phyloP scores from a whole-genome alignment of 768 basidiomycete species.

The Naganishia vishniacii region DNA sequence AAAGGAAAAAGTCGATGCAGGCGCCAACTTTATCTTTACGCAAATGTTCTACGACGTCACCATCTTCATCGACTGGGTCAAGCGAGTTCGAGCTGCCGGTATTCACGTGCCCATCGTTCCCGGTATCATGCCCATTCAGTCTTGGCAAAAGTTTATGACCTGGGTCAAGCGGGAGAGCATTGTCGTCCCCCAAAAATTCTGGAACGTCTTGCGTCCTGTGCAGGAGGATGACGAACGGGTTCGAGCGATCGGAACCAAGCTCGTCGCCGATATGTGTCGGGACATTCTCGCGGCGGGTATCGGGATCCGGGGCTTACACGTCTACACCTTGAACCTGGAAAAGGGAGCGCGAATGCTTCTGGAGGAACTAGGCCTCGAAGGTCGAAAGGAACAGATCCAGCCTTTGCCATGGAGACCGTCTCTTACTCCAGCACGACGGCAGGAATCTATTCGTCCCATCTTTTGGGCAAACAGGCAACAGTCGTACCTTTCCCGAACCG shows the following conservation, averaged over 20 bases:
- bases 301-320: constrained; percentile 83
- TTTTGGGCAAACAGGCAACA: constrained; percentile 98
- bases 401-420: constrained; percentile 98
- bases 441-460: constrained; percentile 91
- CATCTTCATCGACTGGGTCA: constrained; percentile 87
- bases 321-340: constrained; percentile 97
- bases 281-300: constrained; percentile 69
- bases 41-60: constrained; percentile 97
- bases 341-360: constrained; percentile 92
- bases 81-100: constrained; percentile 69
- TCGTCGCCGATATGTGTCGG: constrained; percentile 90
- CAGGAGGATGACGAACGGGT: constrained; percentile 92
- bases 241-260: constrained; percentile 81
- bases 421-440: constrained; percentile 82
- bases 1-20: constrained; percentile 85
- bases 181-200: constrained; percentile 66
- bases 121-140: constrained; percentile 91
- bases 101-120: constrained; percentile 86
- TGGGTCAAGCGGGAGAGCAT: constrained; percentile 49
- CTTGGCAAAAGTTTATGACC: constrained; percentile 90
- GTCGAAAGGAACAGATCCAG: constrained; percentile 68
- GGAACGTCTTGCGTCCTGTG: constrained; percentile 74
- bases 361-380: constrained; percentile 71
- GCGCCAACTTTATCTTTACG: constrained; percentile 89
- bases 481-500: constrained; percentile 90